These are phyloP conservation scores for Syzygium aromaticum DNA, from an alignment of 345 rosid genomes.

Conservation along the genomic window DNA sequence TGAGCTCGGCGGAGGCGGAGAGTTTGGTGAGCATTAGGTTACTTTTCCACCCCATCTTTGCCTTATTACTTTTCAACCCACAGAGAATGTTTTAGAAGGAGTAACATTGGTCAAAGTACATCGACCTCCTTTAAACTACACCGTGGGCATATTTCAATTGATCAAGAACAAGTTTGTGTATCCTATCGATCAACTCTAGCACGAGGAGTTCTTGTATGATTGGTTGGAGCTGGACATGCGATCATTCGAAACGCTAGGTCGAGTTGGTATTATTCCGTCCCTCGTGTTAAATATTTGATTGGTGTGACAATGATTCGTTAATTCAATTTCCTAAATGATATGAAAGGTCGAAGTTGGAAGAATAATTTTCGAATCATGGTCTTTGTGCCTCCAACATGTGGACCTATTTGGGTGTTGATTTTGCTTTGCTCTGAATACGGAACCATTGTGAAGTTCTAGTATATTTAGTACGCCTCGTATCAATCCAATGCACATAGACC, in stretches of 20 bases:
- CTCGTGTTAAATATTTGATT: neutral
- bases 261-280: neutral
- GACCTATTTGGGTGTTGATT: neutral
- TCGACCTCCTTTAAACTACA: no score
- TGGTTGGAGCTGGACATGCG: neutral
- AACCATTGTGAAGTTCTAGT: neutral
- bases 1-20: neutral
- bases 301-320: neutral
- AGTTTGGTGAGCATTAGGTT: neutral
- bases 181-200: neutral
- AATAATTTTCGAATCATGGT: neutral
- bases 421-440: neutral
- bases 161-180: neutral
- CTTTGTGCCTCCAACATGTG: neutral
- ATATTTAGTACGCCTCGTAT: neutral
- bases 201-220: neutral
- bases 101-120: no score
- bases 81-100: no score
- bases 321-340: neutral
- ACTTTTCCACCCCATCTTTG: no score
- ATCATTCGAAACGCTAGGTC: neutral
- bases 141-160: no score
- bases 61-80: no score
- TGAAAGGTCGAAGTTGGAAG: neutral
- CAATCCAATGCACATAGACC: neutral